A percentile compares a stretch with the other conserved stretches of the same genome.
Evolutionary conservation across 1,284 basidiomycete species (phyloP).

Genomic region (Malassezia globosa): DNA sequence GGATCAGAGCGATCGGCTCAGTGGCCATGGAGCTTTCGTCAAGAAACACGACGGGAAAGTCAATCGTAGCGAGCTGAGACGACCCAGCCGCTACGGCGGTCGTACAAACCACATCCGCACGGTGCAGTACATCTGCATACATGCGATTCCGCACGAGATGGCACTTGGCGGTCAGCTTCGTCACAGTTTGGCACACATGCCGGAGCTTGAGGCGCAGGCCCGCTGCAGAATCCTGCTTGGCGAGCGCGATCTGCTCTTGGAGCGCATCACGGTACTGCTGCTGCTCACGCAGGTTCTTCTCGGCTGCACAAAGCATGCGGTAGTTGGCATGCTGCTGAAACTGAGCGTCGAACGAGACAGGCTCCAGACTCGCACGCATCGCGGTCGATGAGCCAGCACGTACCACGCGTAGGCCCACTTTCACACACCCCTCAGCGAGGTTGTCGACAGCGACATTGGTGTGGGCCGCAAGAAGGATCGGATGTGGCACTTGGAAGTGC

Average conservation of each 20-base stretch:
- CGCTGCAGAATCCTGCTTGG: background rate
- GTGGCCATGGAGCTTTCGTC: conserved; percentile 95
- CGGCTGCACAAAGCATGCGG: conserved; percentile 48
- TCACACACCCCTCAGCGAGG: conserved; percentile 59
- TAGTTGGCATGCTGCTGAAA: conserved; percentile 58
- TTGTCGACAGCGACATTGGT: conserved; percentile 94
- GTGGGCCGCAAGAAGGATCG: conserved; percentile 76
- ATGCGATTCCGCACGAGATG: conserved; percentile 40
- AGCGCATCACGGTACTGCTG: conserved; percentile 22
- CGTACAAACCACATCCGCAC: conserved; percentile 48
- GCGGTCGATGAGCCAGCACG: conserved; percentile 58
- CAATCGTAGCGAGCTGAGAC: conserved; percentile 51
- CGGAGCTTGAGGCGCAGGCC: background rate
- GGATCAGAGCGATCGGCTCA: conserved; percentile 55
- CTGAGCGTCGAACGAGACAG: conserved; percentile 59
- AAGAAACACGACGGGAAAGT: conserved; percentile 84
- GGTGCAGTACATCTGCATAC: conserved; percentile 44
- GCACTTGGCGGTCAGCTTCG: conserved; percentile 22
- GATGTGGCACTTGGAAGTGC: conserved; percentile 71
- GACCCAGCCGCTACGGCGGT: conserved; percentile 39
- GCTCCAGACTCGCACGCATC: conserved; percentile 54
- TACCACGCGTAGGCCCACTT: conserved; percentile 60
- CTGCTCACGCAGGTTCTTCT: conserved; percentile 19
- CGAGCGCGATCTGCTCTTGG: conserved; percentile 16
- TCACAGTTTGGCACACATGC: background rate